Evolutionary conservation across 129 eudicot species (phyloP), one percentile per base, ranked within the genome.

Genomic region (Deinandra increscens): DNA sequence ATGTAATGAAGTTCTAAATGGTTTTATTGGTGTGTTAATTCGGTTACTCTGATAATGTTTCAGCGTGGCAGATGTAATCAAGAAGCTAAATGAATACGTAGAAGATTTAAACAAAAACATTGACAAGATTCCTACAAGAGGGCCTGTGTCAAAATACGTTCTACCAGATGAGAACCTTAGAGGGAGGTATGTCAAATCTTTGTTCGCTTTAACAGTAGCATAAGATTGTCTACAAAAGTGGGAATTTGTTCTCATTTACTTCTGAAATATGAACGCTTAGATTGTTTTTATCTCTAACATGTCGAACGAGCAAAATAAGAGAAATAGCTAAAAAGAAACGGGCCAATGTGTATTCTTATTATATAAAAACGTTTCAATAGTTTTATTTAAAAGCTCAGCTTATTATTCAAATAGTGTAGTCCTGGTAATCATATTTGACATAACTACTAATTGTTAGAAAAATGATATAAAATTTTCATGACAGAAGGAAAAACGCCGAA

Each of bases 131-230:
- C 87, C 71, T 75, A 46, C 81, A 15, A 83, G 98, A 33, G 98
- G 98, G 36, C 95, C 96, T 8, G 96, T 84, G 59, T 92, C 98
- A 14, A 92, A 88, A 83, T 92, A 92, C 71, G 84, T 81, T 23
- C 82, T 92, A 60, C 98, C 96, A 33, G 96, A 92, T 56, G 98
- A 92, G 78, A 79, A 92, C 82, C 84, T 88, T 48, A 84, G 84
- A 64, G 96, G 98, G 86, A 86, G 96, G 98, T 92, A 53, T 37
- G 78, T 20, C 62, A 44, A 5, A 17, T 50, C 49, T 19, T 26
- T 31, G 60, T 37, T 29, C 11, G 11, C 4, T 9, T 23, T 20
- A 54, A 54, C 6, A 7, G 36, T 22, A 54, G 60, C 60, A 51
- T 51, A 51, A 22, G 9, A 51, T 4, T 4, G 31, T 26, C 31